Evolutionary conservation across 176 grass and related monocot genomes (phyloP).

Genomic region (Cenchrus fungigraminus): DNA sequence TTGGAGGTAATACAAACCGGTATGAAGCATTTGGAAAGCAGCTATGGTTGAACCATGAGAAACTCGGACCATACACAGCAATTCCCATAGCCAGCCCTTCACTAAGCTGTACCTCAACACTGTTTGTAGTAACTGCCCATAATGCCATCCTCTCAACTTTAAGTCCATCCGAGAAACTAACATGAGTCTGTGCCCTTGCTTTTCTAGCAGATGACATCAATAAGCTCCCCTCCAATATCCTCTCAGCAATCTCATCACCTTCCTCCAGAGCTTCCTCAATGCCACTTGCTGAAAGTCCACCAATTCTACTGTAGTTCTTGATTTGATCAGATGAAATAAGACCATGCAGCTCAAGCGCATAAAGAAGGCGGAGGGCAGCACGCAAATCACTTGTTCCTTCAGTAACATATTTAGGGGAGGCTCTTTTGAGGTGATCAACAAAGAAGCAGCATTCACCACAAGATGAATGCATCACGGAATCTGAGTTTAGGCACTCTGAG

Average conservation of each 20-base stretch:
- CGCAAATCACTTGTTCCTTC: slow-evolving; percentile 57
- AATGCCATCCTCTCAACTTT: slow-evolving; percentile 55
- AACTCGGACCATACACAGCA: slow-evolving; percentile 70
- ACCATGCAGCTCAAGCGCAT: slow-evolving; percentile 42
- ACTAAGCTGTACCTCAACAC: slow-evolving; percentile 76
- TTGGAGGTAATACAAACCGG: slow-evolving; percentile 45
- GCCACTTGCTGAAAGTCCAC: slow-evolving; percentile 64
- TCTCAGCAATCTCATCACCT: slow-evolving; percentile 55
- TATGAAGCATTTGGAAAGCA: slow-evolving; percentile 82
- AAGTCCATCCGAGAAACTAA: background rate
- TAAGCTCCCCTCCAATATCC: slow-evolving; percentile 57
- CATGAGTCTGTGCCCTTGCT: background rate
- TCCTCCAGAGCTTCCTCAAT: slow-evolving; percentile 54
- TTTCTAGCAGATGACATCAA: slow-evolving; percentile 66
- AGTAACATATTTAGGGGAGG: background rate
- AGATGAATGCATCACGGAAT: slow-evolving; percentile 45
- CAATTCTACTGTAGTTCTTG: slow-evolving; percentile 44
- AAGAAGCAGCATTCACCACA: slow-evolving; percentile 78
- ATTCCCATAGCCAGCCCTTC: slow-evolving; percentile 58
- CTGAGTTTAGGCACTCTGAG: slow-evolving; percentile 51
- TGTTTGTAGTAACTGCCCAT: slow-evolving; percentile 75
- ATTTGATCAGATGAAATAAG: slow-evolving; percentile 33
- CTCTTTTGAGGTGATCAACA: slow-evolving; percentile 15
- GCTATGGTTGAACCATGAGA: slow-evolving; percentile 97
- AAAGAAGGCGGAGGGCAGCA: slow-evolving; percentile 68